These are phyloP conservation scores for Pelargonium fulgidum DNA, from an alignment of 441 rosid species.

Conservation along the genomic window DNA sequence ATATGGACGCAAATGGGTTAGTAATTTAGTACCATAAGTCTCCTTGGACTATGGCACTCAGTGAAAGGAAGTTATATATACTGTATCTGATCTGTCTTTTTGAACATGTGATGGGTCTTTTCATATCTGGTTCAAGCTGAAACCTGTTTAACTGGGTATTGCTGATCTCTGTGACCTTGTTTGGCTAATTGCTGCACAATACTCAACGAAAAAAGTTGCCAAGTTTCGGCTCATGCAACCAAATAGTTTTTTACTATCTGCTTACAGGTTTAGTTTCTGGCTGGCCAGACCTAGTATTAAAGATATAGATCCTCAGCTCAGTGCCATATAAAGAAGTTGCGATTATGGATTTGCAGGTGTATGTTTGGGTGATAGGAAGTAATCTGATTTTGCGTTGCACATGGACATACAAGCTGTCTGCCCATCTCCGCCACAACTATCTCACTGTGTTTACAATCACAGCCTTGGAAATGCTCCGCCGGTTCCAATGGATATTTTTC, in stretches of 20 bases:
- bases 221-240: neutral
- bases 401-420: constrained; percentile 92
- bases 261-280: neutral
- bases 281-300: too few relatives aligned
- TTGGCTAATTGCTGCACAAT: neutral
- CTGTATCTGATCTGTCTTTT: neutral
- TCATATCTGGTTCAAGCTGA: too few relatives aligned
- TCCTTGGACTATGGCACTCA: constrained; percentile 9
- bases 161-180: too few relatives aligned
- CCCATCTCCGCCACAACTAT: constrained; percentile 88
- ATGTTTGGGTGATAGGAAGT: constrained; percentile 84
- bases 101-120: neutral
- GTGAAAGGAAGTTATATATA: neutral
- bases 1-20: constrained; percentile 79
- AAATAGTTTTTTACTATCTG: neutral
- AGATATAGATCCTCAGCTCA: constrained; percentile 44
- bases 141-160: too few relatives aligned
- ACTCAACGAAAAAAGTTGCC: neutral
- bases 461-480: constrained; percentile 66
- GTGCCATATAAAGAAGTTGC: constrained; percentile 29
- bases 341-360: constrained; percentile 44
- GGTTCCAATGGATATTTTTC: constrained; percentile 94
- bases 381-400: constrained; percentile 80
- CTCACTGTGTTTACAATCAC: constrained; percentile 66
- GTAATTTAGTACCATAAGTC: constrained; percentile 21